Evolutionary conservation across 2,329 filamentous ascomycete genomes (phyloP), one percentile per base, ranked within the genome.

Genomic region (Zymoseptoria brevis): DNA sequence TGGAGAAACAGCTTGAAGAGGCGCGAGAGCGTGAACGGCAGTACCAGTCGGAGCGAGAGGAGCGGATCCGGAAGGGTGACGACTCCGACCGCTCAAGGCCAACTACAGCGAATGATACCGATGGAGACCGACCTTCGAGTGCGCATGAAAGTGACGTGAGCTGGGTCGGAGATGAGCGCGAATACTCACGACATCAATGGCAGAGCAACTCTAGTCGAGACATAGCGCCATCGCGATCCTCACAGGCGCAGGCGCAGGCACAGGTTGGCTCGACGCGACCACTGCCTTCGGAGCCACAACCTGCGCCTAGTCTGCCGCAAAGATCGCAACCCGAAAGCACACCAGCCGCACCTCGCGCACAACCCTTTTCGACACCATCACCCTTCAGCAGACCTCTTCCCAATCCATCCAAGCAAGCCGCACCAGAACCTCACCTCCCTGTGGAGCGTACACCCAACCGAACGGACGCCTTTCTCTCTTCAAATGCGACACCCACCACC

Each of bases 1-100:
- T 97, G 4, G 93, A 97, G 75, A 79, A 81, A 30, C 83, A 89
- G 69, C 78, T 90, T 0, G 83, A 85, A 67, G 80, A 83, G 67
- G 86, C 87, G 13, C 83, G 86, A 64, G 84, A 87, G 64, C 80
- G 87, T 51, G 87, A 89, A 69, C 78, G 79, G 48, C 80, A 83
- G 66, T 88, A 88, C 67, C 80, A 87, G 67, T 75, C 74, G 22
- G 84, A 86, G 69, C 78, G 85, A 11, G 79, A 84, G 61, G 79
- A 81, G 24, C 75, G 80, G 35, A 60, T 76, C n/a, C 69, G 72
- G 45, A 72, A 73, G 50, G 70, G 61, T 7, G 62, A 49, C 16
- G 62, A 69, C n/a, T 69, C 72, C 30, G 66, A 69, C 3, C 67
- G 71, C 48, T 75, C 75, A 53, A 60, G 71, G 62, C 72, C 74